Evolutionary conservation across 2,329 filamentous ascomycete species (phyloP).

Genomic region (Fusarium napiforme): DNA sequence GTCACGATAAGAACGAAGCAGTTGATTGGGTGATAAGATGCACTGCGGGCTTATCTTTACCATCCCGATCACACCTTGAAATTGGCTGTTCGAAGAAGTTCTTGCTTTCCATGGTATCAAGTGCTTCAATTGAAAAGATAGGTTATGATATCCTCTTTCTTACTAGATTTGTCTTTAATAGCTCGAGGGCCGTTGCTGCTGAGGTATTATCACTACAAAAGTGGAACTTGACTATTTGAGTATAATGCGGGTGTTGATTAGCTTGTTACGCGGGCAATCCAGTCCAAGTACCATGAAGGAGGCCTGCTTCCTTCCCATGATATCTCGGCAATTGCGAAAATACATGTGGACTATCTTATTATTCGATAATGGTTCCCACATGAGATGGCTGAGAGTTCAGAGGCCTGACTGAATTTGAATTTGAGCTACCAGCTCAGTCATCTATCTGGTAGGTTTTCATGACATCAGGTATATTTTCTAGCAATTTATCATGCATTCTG

Average conservation of each 20-base stretch:
- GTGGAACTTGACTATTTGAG: neutral
- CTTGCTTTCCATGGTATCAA: neutral
- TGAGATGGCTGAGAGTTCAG: neutral
- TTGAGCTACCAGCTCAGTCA: neutral
- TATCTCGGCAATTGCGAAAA: neutral
- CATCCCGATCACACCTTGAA: neutral
- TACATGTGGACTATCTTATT: rapidly evolving
- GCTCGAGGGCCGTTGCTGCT: neutral
- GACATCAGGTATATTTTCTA: neutral
- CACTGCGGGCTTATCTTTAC: neutral
- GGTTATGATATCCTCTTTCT: rapidly evolving
- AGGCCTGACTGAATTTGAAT: neutral
- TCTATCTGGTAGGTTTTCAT: neutral
- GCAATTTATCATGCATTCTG: rapidly evolving
- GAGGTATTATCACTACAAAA: neutral
- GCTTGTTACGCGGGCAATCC: neutral
- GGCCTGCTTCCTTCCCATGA: neutral
- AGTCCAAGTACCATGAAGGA: neutral
- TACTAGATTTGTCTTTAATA: rapidly evolving
- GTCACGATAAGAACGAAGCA: neutral
- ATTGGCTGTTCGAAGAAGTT: neutral
- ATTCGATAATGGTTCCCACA: rapidly evolving
- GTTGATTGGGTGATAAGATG: neutral
- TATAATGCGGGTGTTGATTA: neutral
- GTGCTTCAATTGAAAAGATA: rapidly evolving